Base-by-base conservation (phyloP, 768 basidiomycete species). In the Mycena polygramma region DNA sequence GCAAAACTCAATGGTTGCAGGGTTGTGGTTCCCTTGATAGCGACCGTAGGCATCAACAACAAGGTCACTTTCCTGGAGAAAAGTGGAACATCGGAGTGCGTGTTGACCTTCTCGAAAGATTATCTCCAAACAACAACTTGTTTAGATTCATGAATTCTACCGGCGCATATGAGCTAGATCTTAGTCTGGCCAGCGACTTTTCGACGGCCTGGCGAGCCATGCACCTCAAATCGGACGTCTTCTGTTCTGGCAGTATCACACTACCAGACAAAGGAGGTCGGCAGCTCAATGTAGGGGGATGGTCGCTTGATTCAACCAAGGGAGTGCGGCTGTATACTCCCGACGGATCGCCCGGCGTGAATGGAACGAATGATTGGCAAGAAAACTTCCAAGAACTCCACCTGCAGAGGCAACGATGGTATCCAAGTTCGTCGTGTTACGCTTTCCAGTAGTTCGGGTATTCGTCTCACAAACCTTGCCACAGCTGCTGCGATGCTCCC, bases 41-140 rank as follows among this genome's bases (percentile, higher is more conserved):
- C 91, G 4, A 94, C 93, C 0, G 81, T 95, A 36, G 92, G 93
- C 1, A 84, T 92, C 79, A 94, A 94, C 82, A 90, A 92, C 83
- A 95, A 94, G 76, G 90, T 94, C 58, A 87, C 90, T 1, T 92
- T 94, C 82, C 82, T 95, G 7, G 93, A 95, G 79, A 95, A 94
- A 77, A 79, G 63, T 4, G 91, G 92, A 14, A 93, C 92, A 24
- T 85, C 85, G 41, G 85, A 85, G 86, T 87, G 75, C 35, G 83
- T 69, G 24, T 7, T 36, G 57, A 51, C 19, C 35, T 36, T 20
- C 10, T 11, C 57, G 7, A 9, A 14, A 51, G 41, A 7, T 7
- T 39, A 39, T 39, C 13, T 39, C 24, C 1, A 43, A 59, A 45
- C 37, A 35, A 39, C 49, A 49, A 19, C 39, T 55, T 14, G n/a